phyloP scores from a whole-genome alignment of 305 asterid species.

The Fraxinus albicans region DNA sequence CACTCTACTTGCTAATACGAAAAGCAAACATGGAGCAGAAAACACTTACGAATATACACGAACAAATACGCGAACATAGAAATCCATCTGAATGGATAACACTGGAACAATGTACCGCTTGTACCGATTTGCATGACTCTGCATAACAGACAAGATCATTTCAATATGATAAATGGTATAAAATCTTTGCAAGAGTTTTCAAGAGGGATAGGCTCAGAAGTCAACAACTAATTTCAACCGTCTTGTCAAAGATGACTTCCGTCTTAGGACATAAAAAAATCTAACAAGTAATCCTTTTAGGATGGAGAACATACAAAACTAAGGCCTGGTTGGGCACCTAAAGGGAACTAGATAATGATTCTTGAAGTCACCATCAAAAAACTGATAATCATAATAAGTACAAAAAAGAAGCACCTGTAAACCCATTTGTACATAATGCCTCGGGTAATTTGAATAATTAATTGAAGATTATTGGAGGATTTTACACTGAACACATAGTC shows the following conservation, averaged over 20 bases:
- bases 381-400: not conserved
- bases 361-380: not conserved
- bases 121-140: conserved; percentile 98
- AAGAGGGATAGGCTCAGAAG: not conserved
- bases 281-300: not conserved
- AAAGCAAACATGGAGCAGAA: conserved; percentile 21
- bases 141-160: conserved; percentile 25
- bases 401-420: not conserved
- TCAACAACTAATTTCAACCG: not conserved
- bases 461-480: not conserved
- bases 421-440: not conserved
- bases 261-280: not conserved
- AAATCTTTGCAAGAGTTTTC: not conserved
- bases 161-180: not conserved
- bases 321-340: not conserved
- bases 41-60: conserved; percentile 80
- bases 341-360: not conserved
- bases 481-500: not conserved
- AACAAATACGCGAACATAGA: conserved; percentile 93
- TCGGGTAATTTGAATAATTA: not conserved
- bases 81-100: conserved; percentile 93
- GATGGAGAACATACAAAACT: not conserved
- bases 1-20: not conserved
- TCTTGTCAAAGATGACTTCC: not conserved
- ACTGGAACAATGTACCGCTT: conserved; percentile 91